These are phyloP conservation scores for Rosellinia necatrix DNA, from an alignment of 2,329 filamentous ascomycete genomes.

Conservation along the genomic window DNA sequence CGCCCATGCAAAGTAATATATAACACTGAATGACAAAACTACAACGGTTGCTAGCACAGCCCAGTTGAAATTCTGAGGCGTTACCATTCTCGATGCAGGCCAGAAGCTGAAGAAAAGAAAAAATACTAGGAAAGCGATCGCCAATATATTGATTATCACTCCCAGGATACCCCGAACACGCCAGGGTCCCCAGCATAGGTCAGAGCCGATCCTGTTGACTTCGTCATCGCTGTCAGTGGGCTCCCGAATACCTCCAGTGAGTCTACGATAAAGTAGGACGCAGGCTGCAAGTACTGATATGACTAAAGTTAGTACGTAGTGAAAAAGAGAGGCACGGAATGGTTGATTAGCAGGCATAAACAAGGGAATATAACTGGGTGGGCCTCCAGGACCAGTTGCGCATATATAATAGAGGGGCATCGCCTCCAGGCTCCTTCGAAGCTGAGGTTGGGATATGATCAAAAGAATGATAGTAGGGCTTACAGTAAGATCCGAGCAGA, in stretches of 20 bases:
- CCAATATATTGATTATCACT: slow-evolving; percentile 25
- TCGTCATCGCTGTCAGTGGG: neutral
- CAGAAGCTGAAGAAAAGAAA: slow-evolving; percentile 34
- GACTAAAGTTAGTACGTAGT: too few species aligned
- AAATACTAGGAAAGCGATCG: slow-evolving; percentile 23
- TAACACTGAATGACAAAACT: slow-evolving; percentile 26
- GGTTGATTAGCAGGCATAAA: too few species aligned
- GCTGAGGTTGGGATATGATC: too few species aligned
- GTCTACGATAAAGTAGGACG: slow-evolving; percentile 7
- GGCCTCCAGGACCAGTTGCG: neutral
- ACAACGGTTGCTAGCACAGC: slow-evolving; percentile 22
- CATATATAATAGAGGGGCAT: too few species aligned
- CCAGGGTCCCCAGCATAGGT: slow-evolving; percentile 29
- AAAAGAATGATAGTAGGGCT: neutral
- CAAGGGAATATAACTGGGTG: too few species aligned
- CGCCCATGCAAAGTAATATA: slow-evolving; percentile 33
- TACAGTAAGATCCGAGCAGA: slow-evolving; percentile 26
- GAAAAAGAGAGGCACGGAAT: too few species aligned
- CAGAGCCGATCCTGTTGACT: too few species aligned
- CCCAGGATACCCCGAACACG: slow-evolving; percentile 21
- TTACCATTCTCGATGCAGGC: slow-evolving; percentile 25
- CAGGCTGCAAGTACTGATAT: too few species aligned
- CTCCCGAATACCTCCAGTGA: slow-evolving; percentile 4
- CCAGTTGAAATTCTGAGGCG: slow-evolving; percentile 30
- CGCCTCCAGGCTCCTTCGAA: too few species aligned